Conservation (phyloP, 208 protist species). For the Trypanosoma caninum region DNA sequence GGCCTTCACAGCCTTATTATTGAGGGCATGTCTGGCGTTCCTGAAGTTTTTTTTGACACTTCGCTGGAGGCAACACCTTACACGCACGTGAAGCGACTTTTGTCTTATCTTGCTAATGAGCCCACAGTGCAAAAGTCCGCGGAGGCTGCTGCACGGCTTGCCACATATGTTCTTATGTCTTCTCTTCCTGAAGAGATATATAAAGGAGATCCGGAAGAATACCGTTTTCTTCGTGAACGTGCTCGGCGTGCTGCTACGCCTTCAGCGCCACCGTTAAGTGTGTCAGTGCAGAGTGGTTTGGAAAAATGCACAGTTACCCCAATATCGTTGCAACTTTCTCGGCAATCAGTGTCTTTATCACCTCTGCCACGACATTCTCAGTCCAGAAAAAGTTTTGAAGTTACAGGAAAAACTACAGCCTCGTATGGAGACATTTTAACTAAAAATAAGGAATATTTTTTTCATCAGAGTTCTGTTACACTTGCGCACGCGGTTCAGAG, state of each 20-base stretch:
- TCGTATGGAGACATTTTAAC: not conserved
- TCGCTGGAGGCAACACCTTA: slow-evolving; percentile 5
- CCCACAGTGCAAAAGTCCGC: slow-evolving; percentile 30
- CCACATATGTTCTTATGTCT: slow-evolving; percentile 41
- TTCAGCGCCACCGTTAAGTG: not conserved
- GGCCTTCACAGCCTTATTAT: not conserved
- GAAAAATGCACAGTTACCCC: not conserved
- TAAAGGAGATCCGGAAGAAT: slow-evolving; percentile 38
- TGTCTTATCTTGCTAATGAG: slow-evolving; percentile 18
- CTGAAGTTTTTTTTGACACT: slow-evolving; percentile 7
- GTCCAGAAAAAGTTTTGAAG: not conserved
- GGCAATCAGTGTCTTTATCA: not conserved
- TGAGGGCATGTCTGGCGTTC: slow-evolving; percentile 5
- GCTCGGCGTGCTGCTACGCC: not conserved
- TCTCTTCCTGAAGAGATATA: slow-evolving; percentile 37
- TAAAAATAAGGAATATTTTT: slow-evolving; percentile 10
- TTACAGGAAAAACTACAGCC: not conserved
- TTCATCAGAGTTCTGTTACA: slow-evolving; percentile 15
- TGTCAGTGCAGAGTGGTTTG: not conserved
- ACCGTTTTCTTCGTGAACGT: slow-evolving; percentile 10
- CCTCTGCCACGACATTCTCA: not conserved
- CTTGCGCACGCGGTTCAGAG: slow-evolving; percentile 19
- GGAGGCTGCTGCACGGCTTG: slow-evolving; percentile 25
- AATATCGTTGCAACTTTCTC: not conserved
- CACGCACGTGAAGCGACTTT: slow-evolving; percentile 18